A percentile compares a stretch with the other conserved stretches of the same genome.
phyloP scores from a whole-genome alignment of 257 asterid genomes.

The Verbascum thapsus region DNA sequence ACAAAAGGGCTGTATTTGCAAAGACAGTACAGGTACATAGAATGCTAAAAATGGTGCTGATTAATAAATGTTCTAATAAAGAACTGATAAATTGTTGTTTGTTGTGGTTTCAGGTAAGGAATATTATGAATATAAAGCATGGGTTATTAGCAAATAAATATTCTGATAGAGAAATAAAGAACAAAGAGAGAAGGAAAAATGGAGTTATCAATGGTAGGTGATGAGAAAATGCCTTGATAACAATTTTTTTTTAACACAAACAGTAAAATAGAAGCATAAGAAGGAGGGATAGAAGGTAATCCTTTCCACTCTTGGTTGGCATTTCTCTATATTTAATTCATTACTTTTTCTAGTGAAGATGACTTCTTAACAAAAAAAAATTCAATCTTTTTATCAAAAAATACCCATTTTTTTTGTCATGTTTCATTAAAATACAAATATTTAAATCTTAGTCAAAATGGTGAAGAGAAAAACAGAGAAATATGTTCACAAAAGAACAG shows the following conservation, averaged over 20 bases:
- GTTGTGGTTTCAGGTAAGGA: constrained; percentile 52
- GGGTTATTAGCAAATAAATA: constrained; percentile 13
- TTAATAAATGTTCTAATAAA: constrained; percentile 39
- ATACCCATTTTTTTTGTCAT: constrained; percentile 12
- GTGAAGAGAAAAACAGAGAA: neutral
- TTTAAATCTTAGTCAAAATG: constrained; percentile 19
- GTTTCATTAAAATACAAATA: constrained; percentile 29
- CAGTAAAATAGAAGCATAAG: constrained; percentile 66
- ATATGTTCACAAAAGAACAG: constrained; percentile 6
- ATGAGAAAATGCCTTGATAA: constrained; percentile 56
- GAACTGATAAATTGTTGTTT: constrained; percentile 44
- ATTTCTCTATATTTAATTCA: constrained; percentile 26
- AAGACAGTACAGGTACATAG: constrained; percentile 47
- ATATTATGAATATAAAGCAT: constrained; percentile 34
- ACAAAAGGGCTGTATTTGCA: constrained; percentile 48
- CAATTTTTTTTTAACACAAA: constrained; percentile 33
- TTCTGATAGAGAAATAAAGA: constrained; percentile 42
- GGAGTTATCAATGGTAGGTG: constrained; percentile 83
- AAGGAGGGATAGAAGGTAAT: constrained; percentile 45
- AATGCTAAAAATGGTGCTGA: constrained; percentile 34
- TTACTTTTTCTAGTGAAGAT: constrained; percentile 30
- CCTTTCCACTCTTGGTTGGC: constrained; percentile 43
- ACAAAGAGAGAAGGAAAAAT: constrained; percentile 34
- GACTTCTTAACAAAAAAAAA: constrained; percentile 32
- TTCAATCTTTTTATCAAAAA: constrained; percentile 9